Conservation (phyloP, 2,329 filamentous ascomycete species). For the Xylaria sp. region DNA sequence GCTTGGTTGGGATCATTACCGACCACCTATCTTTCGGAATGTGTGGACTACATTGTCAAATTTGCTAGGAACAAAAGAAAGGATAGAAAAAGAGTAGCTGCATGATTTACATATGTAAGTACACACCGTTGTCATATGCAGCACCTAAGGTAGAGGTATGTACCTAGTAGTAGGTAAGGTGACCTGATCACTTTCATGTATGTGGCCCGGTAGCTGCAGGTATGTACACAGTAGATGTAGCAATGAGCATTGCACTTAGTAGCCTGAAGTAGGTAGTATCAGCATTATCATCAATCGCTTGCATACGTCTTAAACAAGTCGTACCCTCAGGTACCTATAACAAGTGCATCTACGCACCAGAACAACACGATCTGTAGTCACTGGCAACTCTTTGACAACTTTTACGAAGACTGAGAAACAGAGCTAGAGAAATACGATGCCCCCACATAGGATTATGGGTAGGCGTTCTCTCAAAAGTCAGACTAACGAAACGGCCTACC, state of each 20-base stretch:
- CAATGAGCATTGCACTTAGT: too few species aligned
- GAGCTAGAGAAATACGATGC: constrained; percentile 28
- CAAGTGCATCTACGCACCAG: background rate
- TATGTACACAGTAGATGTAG: too few species aligned
- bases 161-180: too few species aligned
- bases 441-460: constrained; percentile 14
- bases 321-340: background rate
- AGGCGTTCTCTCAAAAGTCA: constrained; percentile 3
- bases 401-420: constrained; percentile 26
- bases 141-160: too few species aligned
- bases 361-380: background rate
- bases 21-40: too few species aligned
- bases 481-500: constrained; percentile 1
- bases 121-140: background rate
- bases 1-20: too few species aligned
- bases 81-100: background rate
- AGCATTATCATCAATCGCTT: background rate
- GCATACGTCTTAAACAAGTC: background rate
- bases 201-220: too few species aligned
- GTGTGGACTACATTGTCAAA: background rate
- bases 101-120: background rate
- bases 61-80: background rate
- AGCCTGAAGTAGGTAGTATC: too few species aligned
- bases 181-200: too few species aligned
- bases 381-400: constrained; percentile 13